Evolutionary conservation across 2,329 filamentous ascomycete species (phyloP).

Genomic region (Pestalotiopsis sp.): DNA sequence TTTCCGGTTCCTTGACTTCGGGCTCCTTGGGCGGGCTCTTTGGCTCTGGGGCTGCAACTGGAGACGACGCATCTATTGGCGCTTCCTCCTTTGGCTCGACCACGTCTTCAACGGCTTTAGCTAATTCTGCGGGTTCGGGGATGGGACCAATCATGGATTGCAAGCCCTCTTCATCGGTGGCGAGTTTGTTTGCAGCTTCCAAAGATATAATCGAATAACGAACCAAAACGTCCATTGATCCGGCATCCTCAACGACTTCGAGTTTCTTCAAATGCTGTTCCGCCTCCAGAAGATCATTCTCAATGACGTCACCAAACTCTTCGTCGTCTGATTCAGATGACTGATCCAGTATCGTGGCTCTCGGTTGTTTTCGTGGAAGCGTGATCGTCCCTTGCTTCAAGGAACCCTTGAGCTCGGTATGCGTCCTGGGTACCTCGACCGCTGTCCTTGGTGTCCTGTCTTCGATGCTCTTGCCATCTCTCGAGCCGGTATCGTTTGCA

Average conservation of each 20-base stretch:
- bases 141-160: conserved; percentile 43
- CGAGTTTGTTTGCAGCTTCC: conserved; percentile 48
- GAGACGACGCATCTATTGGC: conserved; percentile 21
- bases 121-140: conserved; percentile 33
- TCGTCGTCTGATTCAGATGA: conserved; percentile 58
- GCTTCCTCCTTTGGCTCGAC: conserved; percentile 15
- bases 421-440: neutral
- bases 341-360: conserved; percentile 35
- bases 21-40: neutral
- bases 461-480: neutral
- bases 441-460: conserved; percentile 15
- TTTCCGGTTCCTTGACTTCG: conserved; percentile 17
- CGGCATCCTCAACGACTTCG: conserved; percentile 36
- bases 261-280: conserved; percentile 51
- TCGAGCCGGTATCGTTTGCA: neutral
- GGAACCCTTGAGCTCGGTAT: conserved; percentile 15
- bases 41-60: conserved; percentile 1
- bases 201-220: conserved; percentile 51
- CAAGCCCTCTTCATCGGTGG: conserved; percentile 46
- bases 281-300: conserved; percentile 52
- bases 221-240: conserved; percentile 44
- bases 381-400: conserved; percentile 37
- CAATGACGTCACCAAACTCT: conserved; percentile 60
- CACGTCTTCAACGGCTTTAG: conserved; percentile 14
- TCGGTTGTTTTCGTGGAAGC: conserved; percentile 38